A percentile compares a stretch with the other conserved stretches of the same genome.
Evolutionary conservation across 2,329 filamentous ascomycete genomes (phyloP).

Genomic region (Aureobasidium zeae): DNA sequence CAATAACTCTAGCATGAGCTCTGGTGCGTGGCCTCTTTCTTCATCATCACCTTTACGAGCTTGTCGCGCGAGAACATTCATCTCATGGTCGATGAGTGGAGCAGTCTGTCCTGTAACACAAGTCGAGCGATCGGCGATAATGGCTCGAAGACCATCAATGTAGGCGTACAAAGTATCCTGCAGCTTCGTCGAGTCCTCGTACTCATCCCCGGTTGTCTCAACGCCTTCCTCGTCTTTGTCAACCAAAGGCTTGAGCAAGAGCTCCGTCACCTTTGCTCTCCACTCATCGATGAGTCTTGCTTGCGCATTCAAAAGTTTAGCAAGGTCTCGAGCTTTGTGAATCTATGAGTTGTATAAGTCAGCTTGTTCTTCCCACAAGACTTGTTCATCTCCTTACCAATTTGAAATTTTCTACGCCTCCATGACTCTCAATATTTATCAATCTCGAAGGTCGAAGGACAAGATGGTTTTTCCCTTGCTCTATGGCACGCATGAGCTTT

Average conservation of each 20-base stretch:
- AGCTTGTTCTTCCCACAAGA: background rate
- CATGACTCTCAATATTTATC: constrained; percentile 20
- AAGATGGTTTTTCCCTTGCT: constrained; percentile 34
- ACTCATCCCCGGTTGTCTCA: constrained; percentile 81
- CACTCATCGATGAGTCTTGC: constrained; percentile 62
- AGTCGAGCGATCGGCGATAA: constrained; percentile 69
- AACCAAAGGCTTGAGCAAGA: constrained; percentile 65
- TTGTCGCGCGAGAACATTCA: constrained; percentile 35
- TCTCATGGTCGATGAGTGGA: constrained; percentile 63
- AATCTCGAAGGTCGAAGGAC: constrained; percentile 53
- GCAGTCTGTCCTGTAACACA: constrained; percentile 71
- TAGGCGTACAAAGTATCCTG: constrained; percentile 88
- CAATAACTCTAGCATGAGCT: constrained; percentile 46
- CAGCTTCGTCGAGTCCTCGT: constrained; percentile 73
- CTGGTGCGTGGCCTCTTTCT: constrained; percentile 69
- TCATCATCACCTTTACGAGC: constrained; percentile 47
- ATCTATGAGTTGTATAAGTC: background rate
- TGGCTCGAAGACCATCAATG: constrained; percentile 64
- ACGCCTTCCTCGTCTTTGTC: constrained; percentile 65
- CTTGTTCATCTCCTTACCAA: too few species aligned
- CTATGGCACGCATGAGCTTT: constrained; percentile 55
- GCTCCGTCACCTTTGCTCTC: constrained; percentile 62
- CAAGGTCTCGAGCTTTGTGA: constrained; percentile 57
- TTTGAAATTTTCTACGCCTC: constrained; percentile 64
- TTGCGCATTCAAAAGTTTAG: constrained; percentile 60